phyloP scores from a whole-genome alignment of 768 basidiomycete species.

The Sarcomyxa edulis region DNA sequence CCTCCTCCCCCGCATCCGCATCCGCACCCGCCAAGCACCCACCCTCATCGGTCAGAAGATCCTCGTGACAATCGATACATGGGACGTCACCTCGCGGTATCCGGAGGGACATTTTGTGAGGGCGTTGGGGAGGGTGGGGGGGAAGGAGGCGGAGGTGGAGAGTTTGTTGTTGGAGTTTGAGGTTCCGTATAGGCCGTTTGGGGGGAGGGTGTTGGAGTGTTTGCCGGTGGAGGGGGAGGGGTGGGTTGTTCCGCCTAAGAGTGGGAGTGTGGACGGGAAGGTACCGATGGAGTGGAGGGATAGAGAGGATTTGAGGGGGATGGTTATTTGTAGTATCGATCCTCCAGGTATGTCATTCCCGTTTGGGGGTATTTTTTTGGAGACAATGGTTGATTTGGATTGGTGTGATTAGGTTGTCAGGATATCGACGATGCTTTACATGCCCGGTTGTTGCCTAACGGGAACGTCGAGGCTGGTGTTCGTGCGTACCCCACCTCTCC shows the following conservation, averaged over 20 bases:
- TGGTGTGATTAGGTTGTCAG: slow-evolving; percentile 64
- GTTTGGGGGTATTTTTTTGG: not conserved
- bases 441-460: slow-evolving; percentile 80
- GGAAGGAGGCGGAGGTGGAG: slow-evolving; percentile 96
- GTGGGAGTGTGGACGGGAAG: slow-evolving; percentile 26
- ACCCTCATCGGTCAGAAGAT: slow-evolving; percentile 89
- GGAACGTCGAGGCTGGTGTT: slow-evolving; percentile 95
- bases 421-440: slow-evolving; percentile 99
- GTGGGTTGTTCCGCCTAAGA: slow-evolving; percentile 90
- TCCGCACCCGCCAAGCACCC: slow-evolving; percentile 93
- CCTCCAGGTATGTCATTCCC: slow-evolving; percentile 64
- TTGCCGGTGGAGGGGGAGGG: slow-evolving; percentile 83
- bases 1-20: slow-evolving; percentile 86
- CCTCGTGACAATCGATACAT: slow-evolving; percentile 90
- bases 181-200: slow-evolving; percentile 93
- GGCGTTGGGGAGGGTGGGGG: slow-evolving; percentile 83
- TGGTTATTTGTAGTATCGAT: slow-evolving; percentile 94
- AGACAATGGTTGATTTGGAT: not conserved
- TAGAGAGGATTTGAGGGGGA: slow-evolving; percentile 79
- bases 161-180: slow-evolving; percentile 91
- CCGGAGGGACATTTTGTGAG: slow-evolving; percentile 98
- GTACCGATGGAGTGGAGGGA: slow-evolving; percentile 58
- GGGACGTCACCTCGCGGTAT: slow-evolving; percentile 84
- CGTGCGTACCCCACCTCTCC: slow-evolving; percentile 56
- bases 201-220: slow-evolving; percentile 90